Evolutionary conservation across 192 early-diverging fungal genomes (phyloP), one percentile per base, ranked within the genome.

Genomic region (Mortierella antarctica): DNA sequence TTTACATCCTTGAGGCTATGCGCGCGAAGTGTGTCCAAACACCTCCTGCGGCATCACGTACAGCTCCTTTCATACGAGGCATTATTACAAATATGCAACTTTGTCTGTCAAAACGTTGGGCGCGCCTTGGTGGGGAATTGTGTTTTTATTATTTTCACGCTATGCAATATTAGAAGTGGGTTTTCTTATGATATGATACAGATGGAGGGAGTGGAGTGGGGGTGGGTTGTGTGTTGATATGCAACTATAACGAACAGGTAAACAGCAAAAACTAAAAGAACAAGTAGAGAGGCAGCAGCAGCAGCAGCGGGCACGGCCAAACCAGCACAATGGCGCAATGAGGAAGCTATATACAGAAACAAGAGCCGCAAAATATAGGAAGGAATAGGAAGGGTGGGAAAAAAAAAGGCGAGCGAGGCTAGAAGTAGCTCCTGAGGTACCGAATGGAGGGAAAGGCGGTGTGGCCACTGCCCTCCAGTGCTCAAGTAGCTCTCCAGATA

Each of bases 301-400:
- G 31, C 1, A 31, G 31, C 31, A 31, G 31, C 31, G 31, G 31
- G 31, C 31, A 31, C 1, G 31, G 31, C 31, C 31, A 31, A 31
- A 31, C 31, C 31, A 59, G 57, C 39, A n/a, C 39, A 58, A 59
- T 59, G 57, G 40, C 57, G 57, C 40, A 14, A 59, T 42, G 14
- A 59, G 57, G 52, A 15, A 59, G 57, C 57, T 59, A 59, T 59
- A 41, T 59, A 59, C 57, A 59, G 57, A 59, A 59, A 31, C 42
- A 59, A 42, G 57, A 59, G 14, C 23, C 23, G 40, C 42, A 59
- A 59, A 59, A n/a, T 42, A 44, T 58, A 58, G 41, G 17, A n/a
- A 15, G 13, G 15, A 41, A 59, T 57, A 31, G 20, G 23, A 58
- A 42, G 57, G 57, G 40, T 42, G 57, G 57, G 40, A 59, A 59